Evolutionary conservation across 305 asterid species (phyloP).

Genomic region (Solanum hybrid): DNA sequence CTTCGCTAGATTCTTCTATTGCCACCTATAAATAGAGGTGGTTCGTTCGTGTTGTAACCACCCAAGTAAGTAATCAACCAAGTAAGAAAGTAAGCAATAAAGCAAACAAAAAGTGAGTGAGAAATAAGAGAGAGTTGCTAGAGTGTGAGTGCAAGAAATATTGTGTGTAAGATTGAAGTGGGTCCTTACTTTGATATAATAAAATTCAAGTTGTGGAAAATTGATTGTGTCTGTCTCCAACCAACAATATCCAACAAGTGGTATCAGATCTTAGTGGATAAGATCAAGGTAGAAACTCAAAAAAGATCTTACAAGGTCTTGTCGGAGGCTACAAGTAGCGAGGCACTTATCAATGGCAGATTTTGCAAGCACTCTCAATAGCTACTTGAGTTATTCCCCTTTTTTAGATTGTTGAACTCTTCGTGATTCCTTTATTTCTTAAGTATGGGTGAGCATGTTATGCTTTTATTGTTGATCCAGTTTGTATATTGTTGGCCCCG

Average conservation of each 20-base stretch:
- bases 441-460: neutral
- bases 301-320: neutral
- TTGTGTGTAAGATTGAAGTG: neutral
- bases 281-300: neutral
- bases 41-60: neutral
- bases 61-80: neutral
- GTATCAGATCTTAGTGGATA: neutral
- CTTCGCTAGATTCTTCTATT: neutral
- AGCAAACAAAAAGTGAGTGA: neutral
- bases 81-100: neutral
- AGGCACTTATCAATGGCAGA: neutral
- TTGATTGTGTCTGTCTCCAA: neutral
- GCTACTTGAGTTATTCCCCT: neutral
- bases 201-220: no score
- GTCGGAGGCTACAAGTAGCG: neutral
- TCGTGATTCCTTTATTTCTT: neutral
- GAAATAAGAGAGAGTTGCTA: neutral
- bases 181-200: neutral
- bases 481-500: neutral
- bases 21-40: neutral
- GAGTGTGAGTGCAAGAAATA: neutral
- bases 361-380: neutral
- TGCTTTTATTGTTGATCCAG: neutral
- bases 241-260: neutral
- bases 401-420: neutral